Evolutionary conservation across 2,329 filamentous ascomycete species (phyloP), one percentile per base, ranked within the genome.

Genomic region (Colletotrichum aenigma): DNA sequence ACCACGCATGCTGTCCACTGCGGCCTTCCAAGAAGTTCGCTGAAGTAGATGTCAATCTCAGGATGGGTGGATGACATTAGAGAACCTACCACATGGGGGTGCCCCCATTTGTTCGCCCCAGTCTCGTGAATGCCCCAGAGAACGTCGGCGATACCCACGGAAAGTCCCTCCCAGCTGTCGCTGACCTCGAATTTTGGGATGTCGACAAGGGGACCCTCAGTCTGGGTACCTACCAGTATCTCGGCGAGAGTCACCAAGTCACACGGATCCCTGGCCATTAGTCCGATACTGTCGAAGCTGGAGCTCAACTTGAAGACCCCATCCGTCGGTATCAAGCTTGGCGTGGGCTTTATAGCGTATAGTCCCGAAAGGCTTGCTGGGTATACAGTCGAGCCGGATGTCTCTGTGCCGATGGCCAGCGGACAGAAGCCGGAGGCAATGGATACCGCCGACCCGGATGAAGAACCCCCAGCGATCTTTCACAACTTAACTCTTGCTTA

Each of bases 341-440:
- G 67, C 24, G 77, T 77, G 16, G 77, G 32, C 66, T 86, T 86
- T 38, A 87, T 67, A 7, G 83, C 84, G 61, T 87, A 87, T 18
- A 86, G 72, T 6, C 79, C 84, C 21, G 82, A 81, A 55, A 82
- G 79, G 70, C 83, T 86, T 13, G 85, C 84, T 7, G 85, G 85
- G 21, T 81, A 82, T 52, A 85, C 84, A 24, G 84, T 77, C 6
- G 83, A 85, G 6, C 85, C 85, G 43, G 83, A 81, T 0, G 84
- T 85, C 71, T 86, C 85, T 5, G 84, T 85, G 18, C 78, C 78
- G 12, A 86, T 79, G 5, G 81, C 81, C 3, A 87, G 78, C 13
- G 86, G 84, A 58, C 81, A 81, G 75, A 86, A 87, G 2, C 85
- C 85, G 8, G 85, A 82, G 5, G 84, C 82, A 16, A 86, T 81